Evolutionary conservation across 352 stramenopile species (phyloP).

Genomic region (Thalassiosira ordinaria): DNA sequence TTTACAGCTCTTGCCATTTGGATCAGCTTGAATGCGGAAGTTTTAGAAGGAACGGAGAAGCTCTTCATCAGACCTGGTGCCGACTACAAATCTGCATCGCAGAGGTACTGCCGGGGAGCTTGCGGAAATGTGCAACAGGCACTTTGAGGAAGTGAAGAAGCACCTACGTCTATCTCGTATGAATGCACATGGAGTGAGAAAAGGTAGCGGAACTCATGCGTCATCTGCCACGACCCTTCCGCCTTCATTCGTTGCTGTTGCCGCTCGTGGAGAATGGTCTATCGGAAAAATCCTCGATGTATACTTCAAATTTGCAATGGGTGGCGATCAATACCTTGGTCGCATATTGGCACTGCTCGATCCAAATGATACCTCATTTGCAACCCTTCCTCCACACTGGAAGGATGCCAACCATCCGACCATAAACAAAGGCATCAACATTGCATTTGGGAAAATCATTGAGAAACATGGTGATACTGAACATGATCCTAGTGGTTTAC

Average conservation of each 20-base stretch:
- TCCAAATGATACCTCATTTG: constrained; percentile 38
- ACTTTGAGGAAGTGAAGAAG: constrained; percentile 13
- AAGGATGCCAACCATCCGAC: constrained; percentile 30
- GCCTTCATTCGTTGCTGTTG: constrained; percentile 49
- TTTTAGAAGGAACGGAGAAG: constrained; percentile 26
- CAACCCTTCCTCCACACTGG: constrained; percentile 46
- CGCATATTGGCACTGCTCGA: constrained; percentile 38
- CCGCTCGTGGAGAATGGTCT: constrained; percentile 49
- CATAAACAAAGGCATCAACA: constrained; percentile 26
- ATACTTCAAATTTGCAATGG: constrained; percentile 49
- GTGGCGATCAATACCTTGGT: constrained; percentile 56
- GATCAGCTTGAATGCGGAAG: constrained; percentile 26
- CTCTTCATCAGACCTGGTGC: constrained; percentile 33
- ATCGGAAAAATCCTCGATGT: constrained; percentile 61
- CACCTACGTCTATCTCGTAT: constrained; percentile 27
- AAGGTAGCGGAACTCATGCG: constrained; percentile 48
- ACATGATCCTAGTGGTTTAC: constrained; percentile 36
- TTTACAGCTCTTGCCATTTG: constrained; percentile 31
- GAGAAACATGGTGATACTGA: constrained; percentile 7
- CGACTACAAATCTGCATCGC: constrained; percentile 30
- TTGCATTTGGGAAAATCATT: constrained; percentile 41
- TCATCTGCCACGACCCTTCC: constrained; percentile 40
- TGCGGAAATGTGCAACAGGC: constrained; percentile 17
- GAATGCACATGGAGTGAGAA: constrained; percentile 53
- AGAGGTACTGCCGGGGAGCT: constrained; percentile 39